Conservation (phyloP, 495 filamentous ascomycete genomes). For the Platismatia glauca region DNA sequence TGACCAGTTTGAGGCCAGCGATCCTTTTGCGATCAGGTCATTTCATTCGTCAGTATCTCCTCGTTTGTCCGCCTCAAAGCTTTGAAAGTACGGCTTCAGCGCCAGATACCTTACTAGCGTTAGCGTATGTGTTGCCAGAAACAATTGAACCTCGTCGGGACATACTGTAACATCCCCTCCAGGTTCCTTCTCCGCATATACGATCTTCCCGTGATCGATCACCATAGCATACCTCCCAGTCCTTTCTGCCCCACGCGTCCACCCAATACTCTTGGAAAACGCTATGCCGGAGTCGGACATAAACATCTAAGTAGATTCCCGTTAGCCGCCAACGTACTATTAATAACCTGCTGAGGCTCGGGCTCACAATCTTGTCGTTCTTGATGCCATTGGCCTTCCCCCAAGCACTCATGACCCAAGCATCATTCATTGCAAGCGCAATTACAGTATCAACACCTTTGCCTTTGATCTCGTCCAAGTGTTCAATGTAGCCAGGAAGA, state of each 20-base stretch:
- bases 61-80: conserved; percentile 34
- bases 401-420: conserved; percentile 92
- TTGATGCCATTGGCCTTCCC: conserved; percentile 84
- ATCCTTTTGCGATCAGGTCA: not conserved
- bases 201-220: conserved; percentile 82
- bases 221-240: conserved; percentile 77
- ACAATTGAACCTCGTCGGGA: conserved; percentile 23
- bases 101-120: conserved; percentile 50
- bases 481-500: conserved; percentile 75
- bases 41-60: not conserved
- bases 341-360: not conserved
- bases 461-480: conserved; percentile 58
- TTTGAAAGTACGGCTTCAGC: conserved; percentile 65
- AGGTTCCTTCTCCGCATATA: conserved; percentile 75
- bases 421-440: conserved; percentile 84
- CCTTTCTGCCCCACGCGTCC: conserved; percentile 63
- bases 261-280: conserved; percentile 78
- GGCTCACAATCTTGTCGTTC: conserved; percentile 66
- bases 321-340: not conserved
- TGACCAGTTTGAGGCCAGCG: not conserved
- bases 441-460: conserved; percentile 84
- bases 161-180: conserved; percentile 57
- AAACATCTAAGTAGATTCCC: conserved; percentile 64
- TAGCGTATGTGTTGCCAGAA: not conserved
- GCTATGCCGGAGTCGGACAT: conserved; percentile 65